Conservation (phyloP, 352 stramenopile genomes). For the Pythium vanterpoolii region DNA sequence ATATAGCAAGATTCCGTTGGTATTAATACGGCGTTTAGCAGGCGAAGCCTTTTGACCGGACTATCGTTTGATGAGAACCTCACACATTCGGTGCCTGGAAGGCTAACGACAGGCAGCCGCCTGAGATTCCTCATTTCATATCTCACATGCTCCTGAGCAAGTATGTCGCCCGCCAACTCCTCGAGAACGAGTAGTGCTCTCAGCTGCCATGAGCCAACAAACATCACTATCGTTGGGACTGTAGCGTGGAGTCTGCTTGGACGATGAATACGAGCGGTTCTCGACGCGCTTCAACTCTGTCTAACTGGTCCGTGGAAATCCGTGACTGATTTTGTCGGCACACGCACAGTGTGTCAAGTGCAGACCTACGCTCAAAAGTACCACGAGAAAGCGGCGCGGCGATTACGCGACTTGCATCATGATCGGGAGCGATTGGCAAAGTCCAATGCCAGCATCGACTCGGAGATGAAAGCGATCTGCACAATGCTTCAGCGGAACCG, state of each 20-base stretch:
- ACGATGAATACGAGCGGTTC: slow-evolving; percentile 29
- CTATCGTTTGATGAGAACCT: background rate
- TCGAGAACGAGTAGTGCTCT: background rate
- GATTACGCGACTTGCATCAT: slow-evolving; percentile 45
- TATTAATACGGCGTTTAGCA: background rate
- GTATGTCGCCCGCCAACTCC: background rate
- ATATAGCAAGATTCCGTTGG: background rate
- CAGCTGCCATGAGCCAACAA: slow-evolving; percentile 26
- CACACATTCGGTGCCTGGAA: background rate
- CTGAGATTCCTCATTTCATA: background rate
- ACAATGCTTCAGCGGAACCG: slow-evolving; percentile 6
- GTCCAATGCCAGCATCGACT: background rate
- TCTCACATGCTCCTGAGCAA: background rate
- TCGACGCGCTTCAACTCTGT: slow-evolving; percentile 24
- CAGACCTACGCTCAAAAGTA: slow-evolving; percentile 25
- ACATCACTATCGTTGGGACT: too few species aligned
- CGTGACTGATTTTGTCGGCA: slow-evolving; percentile 18
- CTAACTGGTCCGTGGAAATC: slow-evolving; percentile 15
- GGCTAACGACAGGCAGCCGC: background rate
- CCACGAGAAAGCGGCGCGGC: slow-evolving; percentile 26
- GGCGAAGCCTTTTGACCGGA: background rate
- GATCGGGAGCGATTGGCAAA: slow-evolving; percentile 23
- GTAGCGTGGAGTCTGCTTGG: slow-evolving; percentile 27
- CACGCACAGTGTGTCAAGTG: slow-evolving; percentile 21
- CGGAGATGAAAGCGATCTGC: slow-evolving; percentile 12